Conservation (phyloP, 2,329 filamentous ascomycete genomes). For the Neopestalotiopsis clavispora region DNA sequence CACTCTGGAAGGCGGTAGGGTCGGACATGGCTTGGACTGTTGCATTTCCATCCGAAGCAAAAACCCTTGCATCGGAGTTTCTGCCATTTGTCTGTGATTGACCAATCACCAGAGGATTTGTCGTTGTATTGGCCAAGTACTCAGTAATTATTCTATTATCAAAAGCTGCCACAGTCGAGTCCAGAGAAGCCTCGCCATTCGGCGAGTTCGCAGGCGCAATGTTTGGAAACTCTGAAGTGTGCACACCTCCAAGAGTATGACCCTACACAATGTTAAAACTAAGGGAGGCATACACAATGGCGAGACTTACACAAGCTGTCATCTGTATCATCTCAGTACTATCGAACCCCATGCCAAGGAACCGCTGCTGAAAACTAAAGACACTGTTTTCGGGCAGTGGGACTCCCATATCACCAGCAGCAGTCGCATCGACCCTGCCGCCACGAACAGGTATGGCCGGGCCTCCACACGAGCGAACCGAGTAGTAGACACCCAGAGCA, state of each 20-base stretch:
- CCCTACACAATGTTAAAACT: constrained; percentile 27
- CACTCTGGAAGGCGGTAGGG: constrained; percentile 46
- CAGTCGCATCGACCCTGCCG: constrained; percentile 59
- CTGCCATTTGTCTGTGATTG: constrained; percentile 48
- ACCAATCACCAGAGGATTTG: constrained; percentile 60
- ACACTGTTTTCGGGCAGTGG: constrained; percentile 62
- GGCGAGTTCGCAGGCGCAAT: constrained; percentile 52
- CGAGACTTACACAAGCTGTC: constrained; percentile 52
- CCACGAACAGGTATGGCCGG: constrained; percentile 57
- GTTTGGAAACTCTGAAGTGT: constrained; percentile 56
- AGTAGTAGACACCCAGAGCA: constrained; percentile 61
- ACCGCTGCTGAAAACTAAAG: constrained; percentile 57
- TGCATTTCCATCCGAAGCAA: constrained; percentile 58
- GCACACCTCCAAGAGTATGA: constrained; percentile 65
- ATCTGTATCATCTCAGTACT: constrained; percentile 63
- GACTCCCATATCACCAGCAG: constrained; percentile 52
- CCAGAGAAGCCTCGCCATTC: constrained; percentile 51
- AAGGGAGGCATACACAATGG: background rate
- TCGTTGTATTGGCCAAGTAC: constrained; percentile 58
- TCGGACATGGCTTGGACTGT: constrained; percentile 56
- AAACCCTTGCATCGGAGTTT: constrained; percentile 62
- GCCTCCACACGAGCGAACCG: constrained; percentile 64
- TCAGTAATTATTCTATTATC: constrained; percentile 63
- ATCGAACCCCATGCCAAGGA: constrained; percentile 62
- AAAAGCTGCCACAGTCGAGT: constrained; percentile 52